phyloP scores from a whole-genome alignment of 129 eudicot genomes.

The Oenanthe sinensis region DNA sequence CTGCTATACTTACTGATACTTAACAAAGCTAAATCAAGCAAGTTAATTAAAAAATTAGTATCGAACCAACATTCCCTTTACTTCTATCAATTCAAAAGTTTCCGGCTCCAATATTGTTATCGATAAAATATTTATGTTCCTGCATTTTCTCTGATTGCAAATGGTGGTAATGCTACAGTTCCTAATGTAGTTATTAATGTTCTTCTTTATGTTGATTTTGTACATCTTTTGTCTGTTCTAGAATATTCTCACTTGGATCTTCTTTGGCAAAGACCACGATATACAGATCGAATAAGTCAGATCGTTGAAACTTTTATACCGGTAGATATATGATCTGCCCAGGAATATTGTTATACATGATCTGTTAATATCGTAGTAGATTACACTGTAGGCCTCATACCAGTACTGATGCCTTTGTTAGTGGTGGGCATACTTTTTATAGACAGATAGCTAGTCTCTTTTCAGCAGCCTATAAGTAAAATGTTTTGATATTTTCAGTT shows the following conservation, averaged over 20 bases:
- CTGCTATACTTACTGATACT: background rate
- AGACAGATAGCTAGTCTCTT: background rate
- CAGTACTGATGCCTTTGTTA: background rate
- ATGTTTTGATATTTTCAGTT: background rate
- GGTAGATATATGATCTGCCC: background rate
- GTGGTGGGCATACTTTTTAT: no score
- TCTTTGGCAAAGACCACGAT: background rate
- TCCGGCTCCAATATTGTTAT: background rate
- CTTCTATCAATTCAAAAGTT: background rate
- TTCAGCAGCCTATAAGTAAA: background rate
- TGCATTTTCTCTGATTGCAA: background rate
- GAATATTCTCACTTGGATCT: background rate
- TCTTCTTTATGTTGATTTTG: background rate
- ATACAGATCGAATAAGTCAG: background rate
- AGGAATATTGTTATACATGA: background rate
- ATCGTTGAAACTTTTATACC: background rate
- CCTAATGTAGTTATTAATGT: background rate
- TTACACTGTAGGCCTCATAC: background rate
- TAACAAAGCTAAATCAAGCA: background rate
- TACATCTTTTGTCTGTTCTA: background rate
- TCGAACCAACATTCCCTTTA: background rate
- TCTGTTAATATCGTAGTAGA: background rate
- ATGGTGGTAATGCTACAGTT: background rate
- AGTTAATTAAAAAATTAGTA: background rate
- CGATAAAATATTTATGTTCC: no score